Base-by-base conservation (phyloP, 371 early-diverging fungal species). In the Mucor racemosus region DNA sequence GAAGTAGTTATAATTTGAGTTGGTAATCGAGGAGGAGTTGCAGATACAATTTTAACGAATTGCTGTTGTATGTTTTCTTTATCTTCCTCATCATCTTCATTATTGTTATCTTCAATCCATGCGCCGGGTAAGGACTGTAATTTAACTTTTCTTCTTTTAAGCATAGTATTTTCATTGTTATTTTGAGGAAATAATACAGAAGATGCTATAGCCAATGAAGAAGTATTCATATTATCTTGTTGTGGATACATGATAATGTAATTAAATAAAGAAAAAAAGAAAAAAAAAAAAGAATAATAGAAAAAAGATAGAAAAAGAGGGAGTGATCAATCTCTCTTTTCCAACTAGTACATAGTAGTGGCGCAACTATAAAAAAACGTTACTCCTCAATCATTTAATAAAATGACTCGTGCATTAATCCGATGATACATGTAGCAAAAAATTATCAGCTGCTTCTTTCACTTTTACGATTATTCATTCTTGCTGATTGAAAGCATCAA, bases 111-210 rank as follows among this genome's bases (percentile, higher is more conserved):
- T 7, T 79, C 74, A 6, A 76, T 64, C 80, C 80, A 79, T 13
- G 80, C 75, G 36, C 80, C 80, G 48, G 80, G 80, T 36, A 79
- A 55, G 13, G 62, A 46, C n/a, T 60, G 62, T 19, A 65, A 33
- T 3, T 62, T 62, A 3, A 50, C 53, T 48, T 54, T 60, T 55
- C 64, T 53, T 64, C 62, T 66, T 58, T 67, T 58, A 33, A 53
- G 33, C 11, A 72, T 5, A 33, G 60, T 48, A 11, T 46, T 63
- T 26, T 66, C 73, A 42, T 26, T 34, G 11, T 33, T 44, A 34
- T 58, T 48, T 19, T 62, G 62, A 44, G 73, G 69, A 48, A 66
- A 73, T 31, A 71, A 50, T 4, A 73, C 67, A 38, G 73, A 67
- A 5, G 73, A 71, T n/a, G 68, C 62, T 8, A 66, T 66, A 5